Evolutionary conservation across 139 green algal species (phyloP).

Genomic region (Chlamydomonas schloesseri): DNA sequence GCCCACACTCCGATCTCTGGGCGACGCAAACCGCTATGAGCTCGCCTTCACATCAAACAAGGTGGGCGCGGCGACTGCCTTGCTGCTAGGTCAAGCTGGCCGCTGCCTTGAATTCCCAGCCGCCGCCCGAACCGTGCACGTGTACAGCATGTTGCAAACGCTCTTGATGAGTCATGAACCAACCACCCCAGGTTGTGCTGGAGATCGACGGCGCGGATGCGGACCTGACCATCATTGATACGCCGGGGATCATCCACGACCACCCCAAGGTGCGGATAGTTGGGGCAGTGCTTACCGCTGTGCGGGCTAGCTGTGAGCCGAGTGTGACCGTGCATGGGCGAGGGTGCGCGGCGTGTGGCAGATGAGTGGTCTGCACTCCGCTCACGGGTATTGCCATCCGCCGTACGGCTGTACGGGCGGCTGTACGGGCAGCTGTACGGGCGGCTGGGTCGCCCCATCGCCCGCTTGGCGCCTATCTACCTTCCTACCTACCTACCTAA

Average conservation of each 20-base stretch:
- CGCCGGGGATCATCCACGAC: neutral
- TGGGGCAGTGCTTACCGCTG: too few relatives aligned
- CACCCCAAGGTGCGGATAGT: neutral
- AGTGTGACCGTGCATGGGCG: too few relatives aligned
- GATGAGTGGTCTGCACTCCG: too few relatives aligned
- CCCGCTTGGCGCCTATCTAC: too few relatives aligned
- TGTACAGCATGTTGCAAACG: neutral
- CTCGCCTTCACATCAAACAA: slow-evolving; percentile 9
- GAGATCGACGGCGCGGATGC: slow-evolving; percentile 39
- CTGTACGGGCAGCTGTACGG: too few relatives aligned
- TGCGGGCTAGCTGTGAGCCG: neutral
- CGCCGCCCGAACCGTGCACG: neutral
- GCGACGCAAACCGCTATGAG: neutral
- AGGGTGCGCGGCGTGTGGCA: too few relatives aligned
- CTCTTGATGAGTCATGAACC: too few relatives aligned
- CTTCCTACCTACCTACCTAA: too few relatives aligned
- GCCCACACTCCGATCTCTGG: neutral
- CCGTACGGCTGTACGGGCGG: too few relatives aligned
- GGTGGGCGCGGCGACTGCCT: neutral
- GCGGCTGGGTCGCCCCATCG: too few relatives aligned
- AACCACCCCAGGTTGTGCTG: slow-evolving; percentile 24
- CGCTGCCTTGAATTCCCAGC: neutral
- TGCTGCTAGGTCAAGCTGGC: too few relatives aligned
- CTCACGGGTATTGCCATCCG: too few relatives aligned
- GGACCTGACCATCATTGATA: slow-evolving; percentile 35